Base-by-base conservation (phyloP, 306 rosid genomes). In the Crataegus laevigata region DNA sequence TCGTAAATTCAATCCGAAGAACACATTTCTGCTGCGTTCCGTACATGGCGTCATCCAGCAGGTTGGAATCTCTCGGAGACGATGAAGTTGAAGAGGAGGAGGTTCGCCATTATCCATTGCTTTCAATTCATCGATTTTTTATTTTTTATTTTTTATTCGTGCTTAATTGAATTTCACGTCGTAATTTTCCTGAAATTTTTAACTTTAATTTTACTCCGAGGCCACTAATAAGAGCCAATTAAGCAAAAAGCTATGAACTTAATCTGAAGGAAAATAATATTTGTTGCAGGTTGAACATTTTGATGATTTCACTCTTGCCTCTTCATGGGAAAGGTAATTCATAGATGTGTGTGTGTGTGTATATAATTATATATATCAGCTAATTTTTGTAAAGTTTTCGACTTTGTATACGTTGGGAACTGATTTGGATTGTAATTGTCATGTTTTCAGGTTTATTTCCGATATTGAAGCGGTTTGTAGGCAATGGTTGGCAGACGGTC, bases 281-380 rank as follows among this genome's bases (percentile, higher is more conserved):
- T 42, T 38, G 47, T 75, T 59, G 83, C 92, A 94, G 98, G 79
- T 88, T 77, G 97, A 94, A 84, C 96, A 94, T 84, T 94, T 94
- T 57, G 97, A 91, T 75, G 98, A 94, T 85, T 94, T 94, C 89
- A 94, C 98, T 52, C 86, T 94, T 40, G 98, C 98, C 30, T 90
- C 98, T 62, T 84, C 97, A 22, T 94, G 98, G 98, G 98, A 94
- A 86, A 89, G 96, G 98, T 94, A 78, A 32, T 51, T 69, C 36
- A 57, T 42, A 19, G n/a, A n/a, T 52, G 7, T 8, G 7, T 52
- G 4, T 71, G 36, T 24, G 42, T 2, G 9, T 40, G 43, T 40
- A 40, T 40, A 40, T 40, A 40, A 24, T 18, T 40, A 2, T 40
- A 9, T 40, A 40, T 24, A 29, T 22, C 30, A 54, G 47, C 5